Percentiles rank a stretch among this genome's conserved stretches.
Evolutionary conservation across 441 rosid genomes (phyloP).

Genomic region (Mallotus repandus): DNA sequence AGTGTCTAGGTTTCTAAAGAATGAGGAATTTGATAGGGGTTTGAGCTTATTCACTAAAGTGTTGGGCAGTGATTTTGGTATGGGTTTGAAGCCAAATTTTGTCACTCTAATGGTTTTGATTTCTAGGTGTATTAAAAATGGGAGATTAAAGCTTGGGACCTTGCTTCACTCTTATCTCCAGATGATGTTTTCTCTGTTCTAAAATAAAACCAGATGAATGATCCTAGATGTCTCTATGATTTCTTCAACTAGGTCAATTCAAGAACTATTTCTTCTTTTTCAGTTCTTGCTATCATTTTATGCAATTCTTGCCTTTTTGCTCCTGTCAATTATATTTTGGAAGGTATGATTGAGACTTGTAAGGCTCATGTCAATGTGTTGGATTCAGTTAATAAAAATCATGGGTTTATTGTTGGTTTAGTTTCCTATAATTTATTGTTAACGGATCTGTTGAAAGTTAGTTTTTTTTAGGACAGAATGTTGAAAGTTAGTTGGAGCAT

Average conservation of each 20-base stretch:
- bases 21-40: constrained; percentile 4
- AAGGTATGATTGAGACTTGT: constrained; percentile 43
- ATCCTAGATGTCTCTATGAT: constrained; percentile 51
- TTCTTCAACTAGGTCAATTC: constrained; percentile 65
- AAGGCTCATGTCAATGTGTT: constrained; percentile 44
- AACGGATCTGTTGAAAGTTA: no score
- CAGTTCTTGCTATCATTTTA: constrained; percentile 48
- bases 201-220: constrained; percentile 42
- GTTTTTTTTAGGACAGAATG: no score
- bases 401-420: no score
- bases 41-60: constrained; percentile 10
- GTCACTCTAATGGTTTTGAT: constrained; percentile 19
- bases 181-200: no score
- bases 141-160: not conserved
- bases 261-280: constrained; percentile 45
- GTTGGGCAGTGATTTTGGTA: not conserved
- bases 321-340: constrained; percentile 40
- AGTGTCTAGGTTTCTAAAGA: constrained; percentile 12
- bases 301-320: constrained; percentile 47
- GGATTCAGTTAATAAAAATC: constrained; percentile 47
- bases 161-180: constrained; percentile 5
- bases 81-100: constrained; percentile 14
- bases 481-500: no score
- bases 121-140: constrained; percentile 11
- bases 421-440: no score